phyloP scores from a whole-genome alignment of 371 early-diverging fungal genomes.

The Mortierella sp. region DNA sequence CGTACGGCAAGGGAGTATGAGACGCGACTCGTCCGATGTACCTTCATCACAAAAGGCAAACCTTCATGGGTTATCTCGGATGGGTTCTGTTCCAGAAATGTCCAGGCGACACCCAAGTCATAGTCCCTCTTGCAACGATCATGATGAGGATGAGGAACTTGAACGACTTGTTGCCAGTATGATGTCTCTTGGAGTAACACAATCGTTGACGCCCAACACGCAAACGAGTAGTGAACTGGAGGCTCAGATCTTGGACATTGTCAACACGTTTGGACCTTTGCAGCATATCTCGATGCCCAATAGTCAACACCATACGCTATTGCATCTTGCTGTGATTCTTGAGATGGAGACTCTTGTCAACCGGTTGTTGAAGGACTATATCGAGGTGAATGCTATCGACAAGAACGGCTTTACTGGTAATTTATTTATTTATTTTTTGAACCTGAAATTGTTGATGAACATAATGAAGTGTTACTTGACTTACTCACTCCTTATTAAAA shows the following conservation, averaged over 20 bases:
- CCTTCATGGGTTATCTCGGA: slow-evolving; percentile 14
- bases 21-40: slow-evolving; percentile 47
- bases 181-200: slow-evolving; percentile 46
- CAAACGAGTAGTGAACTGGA: slow-evolving; percentile 39
- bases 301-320: slow-evolving; percentile 41
- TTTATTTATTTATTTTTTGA: no score
- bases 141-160: slow-evolving; percentile 44
- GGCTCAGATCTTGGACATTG: slow-evolving; percentile 17
- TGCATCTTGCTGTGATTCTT: slow-evolving; percentile 41
- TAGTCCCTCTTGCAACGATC: slow-evolving; percentile 21
- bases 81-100: slow-evolving; percentile 31
- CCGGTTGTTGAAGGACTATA: slow-evolving; percentile 32
- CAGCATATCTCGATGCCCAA: slow-evolving; percentile 48
- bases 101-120: slow-evolving; percentile 30
- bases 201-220: slow-evolving; percentile 22
- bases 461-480: no score
- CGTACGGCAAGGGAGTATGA: slow-evolving; percentile 44
- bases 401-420: slow-evolving; percentile 52
- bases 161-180: slow-evolving; percentile 46
- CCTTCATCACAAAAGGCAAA: slow-evolving; percentile 14
- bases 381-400: slow-evolving; percentile 47
- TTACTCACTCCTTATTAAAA: no score
- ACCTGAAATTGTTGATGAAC: neutral
- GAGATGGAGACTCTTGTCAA: slow-evolving; percentile 40
- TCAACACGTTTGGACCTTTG: slow-evolving; percentile 25